Conservation (phyloP, 192 early-diverging fungal genomes). For the Coemansia sp. region DNA sequence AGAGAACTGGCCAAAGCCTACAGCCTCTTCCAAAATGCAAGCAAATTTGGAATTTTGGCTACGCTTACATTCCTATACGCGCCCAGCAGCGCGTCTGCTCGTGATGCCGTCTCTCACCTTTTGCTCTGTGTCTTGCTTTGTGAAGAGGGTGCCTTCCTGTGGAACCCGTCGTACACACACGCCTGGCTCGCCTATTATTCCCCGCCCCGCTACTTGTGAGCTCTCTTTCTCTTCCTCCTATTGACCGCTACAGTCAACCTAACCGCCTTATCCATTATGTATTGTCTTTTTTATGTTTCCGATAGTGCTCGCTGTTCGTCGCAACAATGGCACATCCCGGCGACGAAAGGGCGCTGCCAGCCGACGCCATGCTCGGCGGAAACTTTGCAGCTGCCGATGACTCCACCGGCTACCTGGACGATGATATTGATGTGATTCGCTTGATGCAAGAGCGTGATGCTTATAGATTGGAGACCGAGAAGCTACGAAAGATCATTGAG, state of each 20-base stretch:
- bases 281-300: conserved; percentile 15
- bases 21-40: background rate
- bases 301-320: conserved; percentile 3
- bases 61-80: background rate
- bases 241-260: background rate
- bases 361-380: conserved; percentile 15
- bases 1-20: background rate
- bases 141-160: background rate
- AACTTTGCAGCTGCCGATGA: conserved; percentile 14
- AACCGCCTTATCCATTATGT: conserved; percentile 4
- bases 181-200: background rate
- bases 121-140: background rate
- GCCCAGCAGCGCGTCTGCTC: background rate
- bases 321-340: conserved; percentile 10
- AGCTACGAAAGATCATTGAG: conserved; percentile 92
- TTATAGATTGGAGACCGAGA: conserved; percentile 79
- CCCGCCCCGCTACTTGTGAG: background rate
- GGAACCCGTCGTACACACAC: background rate
- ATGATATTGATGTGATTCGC: conserved; percentile 39
- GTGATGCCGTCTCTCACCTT: background rate
- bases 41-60: background rate
- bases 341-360: conserved; percentile 9
- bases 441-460: conserved; percentile 67
- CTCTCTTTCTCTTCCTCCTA: background rate
- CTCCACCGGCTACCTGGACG: conserved; percentile 10